Base-by-base conservation (phyloP, 768 basidiomycete species). In the Suillus sp. region DNA sequence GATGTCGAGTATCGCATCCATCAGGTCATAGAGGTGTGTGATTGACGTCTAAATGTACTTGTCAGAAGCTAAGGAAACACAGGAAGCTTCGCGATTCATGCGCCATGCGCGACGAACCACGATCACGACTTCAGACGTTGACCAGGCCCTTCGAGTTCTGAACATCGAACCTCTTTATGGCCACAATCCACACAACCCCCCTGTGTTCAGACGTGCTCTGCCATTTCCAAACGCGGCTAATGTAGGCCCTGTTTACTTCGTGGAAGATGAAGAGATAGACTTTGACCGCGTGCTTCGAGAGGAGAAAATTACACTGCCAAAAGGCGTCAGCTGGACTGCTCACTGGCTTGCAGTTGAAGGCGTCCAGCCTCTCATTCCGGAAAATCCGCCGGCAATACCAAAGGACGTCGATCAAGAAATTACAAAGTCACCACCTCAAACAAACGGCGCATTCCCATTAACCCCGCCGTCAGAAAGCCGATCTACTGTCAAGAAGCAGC, bases 271-370 rank as follows among this genome's bases (percentile, higher is more conserved):
- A 68, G 97, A 99, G 76, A 90, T 99, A 55, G 97, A 99, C 77
- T 95, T 99, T 69, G 93, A 96, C 72, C 92, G 89, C 60, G 88
- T 95, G 11, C 77, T 98, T 47, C 85, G 92, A 61, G 92, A 93
- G 69, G 93, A 94, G 74, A 91, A 95, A 74, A 88, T 95, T 40
- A 80, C 84, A 1, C 77, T 95, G 9, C 93, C 94, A 0, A 88
- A 90, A 68, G 90, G 89, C 47, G 88, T 92, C 61, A 87, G 82
- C 67, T 96, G 93, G 90, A 91, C 89, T 0, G 96, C 97, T 2
- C 97, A 99, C 73, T 99, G 97, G 97, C 83, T 99, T 37, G 96
- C 96, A 0, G 95, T 99, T 43, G 97, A 99, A 69, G 97, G 97
- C 30, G 92, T 99, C 14, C 97, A 99, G 71, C 96, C 96, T 0